Evolutionary conservation across 169 alveolate species (phyloP), one percentile per base, ranked within the genome.

Genomic region (Eimeria necatrix): DNA sequence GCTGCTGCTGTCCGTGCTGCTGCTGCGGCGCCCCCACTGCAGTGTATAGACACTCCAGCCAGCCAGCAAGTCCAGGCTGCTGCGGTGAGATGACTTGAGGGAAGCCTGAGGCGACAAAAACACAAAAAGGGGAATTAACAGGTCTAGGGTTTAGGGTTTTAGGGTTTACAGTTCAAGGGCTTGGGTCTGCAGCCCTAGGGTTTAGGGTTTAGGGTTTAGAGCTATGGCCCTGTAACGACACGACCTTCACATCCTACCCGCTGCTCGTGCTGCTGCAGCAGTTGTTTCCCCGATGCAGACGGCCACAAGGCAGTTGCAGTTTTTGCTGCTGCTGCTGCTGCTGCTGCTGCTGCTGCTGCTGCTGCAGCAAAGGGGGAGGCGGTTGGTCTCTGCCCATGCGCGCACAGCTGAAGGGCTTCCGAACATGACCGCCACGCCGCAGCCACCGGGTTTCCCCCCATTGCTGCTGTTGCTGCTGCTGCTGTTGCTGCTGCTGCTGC

Each of bases 321-420:
- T 73, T 4, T 48, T 73, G 83, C 20, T 41, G 83, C 83, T 73
- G 74, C 24, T 18, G 24, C 73, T 61, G 73, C 73, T 61, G 74
- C 74, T 64, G 74, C 74, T 64, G 74, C 74, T 3, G 56, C 83
- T 73, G 83, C 20, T 22, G 83, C 83, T 8, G 83, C 52, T 0
- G 83, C 83, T 8, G 83, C 83, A 73, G 48, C 83, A 41, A 41
- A 22, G 52, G 7, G 83, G 83, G 7, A 73, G 46, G 56, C 83
- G 16, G 52, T 73, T 73, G 24, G 83, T 26, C 4, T 22, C 52
- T 18, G 7, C 51, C 83, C 83, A 73, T 8, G 83, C 8, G 24
- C 10, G 24, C 24, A 73, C 83, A 73, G 83, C 83, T n/a, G 83
- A 73, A 16, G 83, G 83, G 46, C 83, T 73, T 73, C 83, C 83